phyloP scores from a whole-genome alignment of 768 basidiomycete species.

The Auriscalpium vulgare region DNA sequence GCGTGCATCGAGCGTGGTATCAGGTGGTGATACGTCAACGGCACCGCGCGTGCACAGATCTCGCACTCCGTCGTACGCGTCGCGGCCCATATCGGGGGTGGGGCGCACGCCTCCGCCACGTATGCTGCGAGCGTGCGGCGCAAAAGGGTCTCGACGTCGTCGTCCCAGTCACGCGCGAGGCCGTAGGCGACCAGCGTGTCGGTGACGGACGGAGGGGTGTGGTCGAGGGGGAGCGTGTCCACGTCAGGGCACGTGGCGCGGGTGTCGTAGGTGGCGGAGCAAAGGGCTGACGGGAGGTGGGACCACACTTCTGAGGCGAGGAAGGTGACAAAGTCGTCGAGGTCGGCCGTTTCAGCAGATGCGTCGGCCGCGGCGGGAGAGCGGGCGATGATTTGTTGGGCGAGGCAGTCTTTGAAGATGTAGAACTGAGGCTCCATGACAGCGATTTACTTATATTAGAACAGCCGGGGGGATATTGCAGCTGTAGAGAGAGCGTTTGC shows the following conservation, averaged over 20 bases:
- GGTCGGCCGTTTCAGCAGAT: conserved; percentile 18
- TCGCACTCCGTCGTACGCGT: conserved; percentile 50
- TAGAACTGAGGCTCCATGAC: conserved; percentile 9
- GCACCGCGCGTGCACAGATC: conserved; percentile 49
- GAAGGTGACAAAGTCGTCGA: conserved; percentile 48
- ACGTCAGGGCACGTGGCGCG: conserved; percentile 24
- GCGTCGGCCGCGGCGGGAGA: conserved; percentile 14
- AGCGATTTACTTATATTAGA: no score
- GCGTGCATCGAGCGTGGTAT: conserved; percentile 46
- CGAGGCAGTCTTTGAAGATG: conserved; percentile 39
- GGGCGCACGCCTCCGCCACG: conserved; percentile 36
- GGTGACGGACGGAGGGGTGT: conserved; percentile 32
- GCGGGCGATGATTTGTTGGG: conserved; percentile 30
- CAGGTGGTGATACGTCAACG: conserved; percentile 54
- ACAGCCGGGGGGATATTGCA: no score
- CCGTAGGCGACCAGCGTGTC: conserved; percentile 48
- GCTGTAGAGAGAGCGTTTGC: no score
- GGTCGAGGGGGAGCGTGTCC: conserved; percentile 31
- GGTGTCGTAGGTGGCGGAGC: conserved; percentile 31
- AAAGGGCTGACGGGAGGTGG: conserved; percentile 29
- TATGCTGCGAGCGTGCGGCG: conserved; percentile 34
- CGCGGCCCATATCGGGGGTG: conserved; percentile 43
- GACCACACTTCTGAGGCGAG: conserved; percentile 45
- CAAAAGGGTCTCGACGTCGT: conserved; percentile 32
- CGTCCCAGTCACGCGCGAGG: conserved; percentile 33